These are phyloP conservation scores for Lecanicillium sp. DNA, from an alignment of 2,329 filamentous ascomycete genomes.

Conservation along the genomic window DNA sequence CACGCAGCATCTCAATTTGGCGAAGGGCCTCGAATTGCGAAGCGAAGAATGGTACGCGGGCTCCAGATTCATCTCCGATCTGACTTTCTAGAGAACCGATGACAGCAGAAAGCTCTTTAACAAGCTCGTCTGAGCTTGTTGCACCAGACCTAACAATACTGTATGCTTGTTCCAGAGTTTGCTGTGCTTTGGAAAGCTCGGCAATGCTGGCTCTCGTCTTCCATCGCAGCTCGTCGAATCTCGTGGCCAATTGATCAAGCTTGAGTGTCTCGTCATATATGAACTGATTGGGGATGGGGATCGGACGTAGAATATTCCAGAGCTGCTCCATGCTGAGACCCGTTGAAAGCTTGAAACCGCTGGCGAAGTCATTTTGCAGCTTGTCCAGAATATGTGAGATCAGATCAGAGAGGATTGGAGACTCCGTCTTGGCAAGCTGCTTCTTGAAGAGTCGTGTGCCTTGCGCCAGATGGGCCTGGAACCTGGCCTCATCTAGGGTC, in stretches of 20 bases:
- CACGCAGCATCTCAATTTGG: conserved; percentile 43
- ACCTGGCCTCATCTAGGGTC: conserved; percentile 55
- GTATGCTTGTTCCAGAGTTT: conserved; percentile 51
- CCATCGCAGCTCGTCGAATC: conserved; percentile 58
- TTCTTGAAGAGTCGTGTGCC: conserved; percentile 39
- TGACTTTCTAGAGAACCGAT: conserved; percentile 45
- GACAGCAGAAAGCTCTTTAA: conserved; percentile 44
- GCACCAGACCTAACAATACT: conserved; percentile 41
- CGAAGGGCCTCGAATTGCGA: conserved; percentile 52
- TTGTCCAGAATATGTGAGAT: conserved; percentile 33
- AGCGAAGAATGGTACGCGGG: conserved; percentile 44
- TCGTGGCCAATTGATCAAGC: conserved; percentile 49
- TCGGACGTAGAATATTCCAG: conserved; percentile 67
- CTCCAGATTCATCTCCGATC: conserved; percentile 35
- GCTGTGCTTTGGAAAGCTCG: conserved; percentile 48
- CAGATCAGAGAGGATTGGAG: conserved; percentile 30
- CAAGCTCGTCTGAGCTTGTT: conserved; percentile 38
- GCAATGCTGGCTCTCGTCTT: conserved; percentile 45
- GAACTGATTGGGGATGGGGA: conserved; percentile 41
- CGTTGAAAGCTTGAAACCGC: conserved; percentile 65
- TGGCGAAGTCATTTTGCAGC: conserved; percentile 54
- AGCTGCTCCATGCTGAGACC: conserved; percentile 75
- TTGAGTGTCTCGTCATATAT: conserved; percentile 42
- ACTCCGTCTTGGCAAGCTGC: conserved; percentile 21
- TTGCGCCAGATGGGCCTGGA: conserved; percentile 56